phyloP scores from a whole-genome alignment of 495 filamentous ascomycete genomes.

The Aspergillus bridgeri region DNA sequence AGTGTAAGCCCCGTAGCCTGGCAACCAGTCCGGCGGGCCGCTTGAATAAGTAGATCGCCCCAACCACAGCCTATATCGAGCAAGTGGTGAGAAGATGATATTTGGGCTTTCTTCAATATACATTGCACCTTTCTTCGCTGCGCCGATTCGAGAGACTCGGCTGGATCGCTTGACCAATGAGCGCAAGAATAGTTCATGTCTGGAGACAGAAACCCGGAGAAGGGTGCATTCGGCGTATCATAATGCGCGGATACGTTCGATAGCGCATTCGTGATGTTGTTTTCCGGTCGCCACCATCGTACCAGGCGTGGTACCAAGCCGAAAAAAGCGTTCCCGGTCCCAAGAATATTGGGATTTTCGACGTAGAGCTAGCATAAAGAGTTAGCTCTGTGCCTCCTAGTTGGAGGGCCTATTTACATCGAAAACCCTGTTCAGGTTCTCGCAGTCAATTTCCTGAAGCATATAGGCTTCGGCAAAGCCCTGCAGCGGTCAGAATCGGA shows the following conservation, averaged over 20 bases:
- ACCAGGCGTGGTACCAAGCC: slow-evolving; percentile 1
- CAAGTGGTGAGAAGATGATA: slow-evolving; percentile 60
- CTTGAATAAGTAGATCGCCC: slow-evolving; percentile 64
- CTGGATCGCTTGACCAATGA: slow-evolving; percentile 53
- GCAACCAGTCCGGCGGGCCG: slow-evolving; percentile 56
- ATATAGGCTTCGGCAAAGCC: slow-evolving; percentile 10
- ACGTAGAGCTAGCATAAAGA: slow-evolving; percentile 15
- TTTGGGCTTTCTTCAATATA: slow-evolving; percentile 56
- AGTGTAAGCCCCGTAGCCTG: slow-evolving; percentile 61
- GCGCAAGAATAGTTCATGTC: slow-evolving; percentile 79
- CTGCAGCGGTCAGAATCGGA: neutral
- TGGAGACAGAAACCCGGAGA: slow-evolving; percentile 64
- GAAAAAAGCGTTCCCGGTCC: neutral
- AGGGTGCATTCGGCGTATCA: slow-evolving; percentile 72
- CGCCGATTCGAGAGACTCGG: slow-evolving; percentile 58
- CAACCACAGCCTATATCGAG: slow-evolving; percentile 69
- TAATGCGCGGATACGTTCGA: slow-evolving; percentile 69
- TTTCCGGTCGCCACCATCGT: slow-evolving; percentile 48
- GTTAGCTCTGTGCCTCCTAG: neutral
- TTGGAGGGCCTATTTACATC: slow-evolving; percentile 32
- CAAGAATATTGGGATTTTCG: slow-evolving; percentile 2
- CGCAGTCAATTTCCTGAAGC: slow-evolving; percentile 7
- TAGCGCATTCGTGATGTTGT: slow-evolving; percentile 61
- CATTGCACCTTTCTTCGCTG: slow-evolving; percentile 61
- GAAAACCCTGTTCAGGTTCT: slow-evolving; percentile 41